A percentile compares a stretch with the other conserved stretches of the same genome.
phyloP scores from a whole-genome alignment of 2,329 filamentous ascomycete genomes.

The Iodosphaeria phyllophila region DNA sequence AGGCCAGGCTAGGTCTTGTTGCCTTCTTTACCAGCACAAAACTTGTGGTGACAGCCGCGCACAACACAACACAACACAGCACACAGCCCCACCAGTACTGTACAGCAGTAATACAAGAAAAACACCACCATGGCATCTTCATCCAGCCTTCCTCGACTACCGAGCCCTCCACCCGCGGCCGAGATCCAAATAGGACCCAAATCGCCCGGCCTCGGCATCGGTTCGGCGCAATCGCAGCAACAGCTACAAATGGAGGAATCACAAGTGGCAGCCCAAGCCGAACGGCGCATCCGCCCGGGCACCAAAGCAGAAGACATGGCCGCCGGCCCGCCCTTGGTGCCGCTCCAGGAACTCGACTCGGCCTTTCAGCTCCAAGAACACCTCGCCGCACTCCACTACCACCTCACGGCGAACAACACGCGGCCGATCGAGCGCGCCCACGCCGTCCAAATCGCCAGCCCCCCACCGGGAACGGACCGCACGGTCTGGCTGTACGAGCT shows the following conservation, averaged over 20 bases:
- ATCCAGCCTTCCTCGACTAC: conserved; percentile 71
- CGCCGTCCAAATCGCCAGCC: conserved; percentile 57
- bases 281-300: conserved; percentile 75
- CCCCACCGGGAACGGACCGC: conserved; percentile 65
- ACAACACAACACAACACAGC: too few species aligned
- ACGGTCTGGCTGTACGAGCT: conserved; percentile 96
- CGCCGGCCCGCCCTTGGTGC: conserved; percentile 72
- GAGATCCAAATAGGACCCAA: conserved; percentile 80
- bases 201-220: conserved; percentile 33
- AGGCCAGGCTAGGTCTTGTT: too few species aligned
- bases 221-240: conserved; percentile 31
- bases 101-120: too few species aligned
- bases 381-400: conserved; percentile 76
- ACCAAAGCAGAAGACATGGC: conserved; percentile 89
- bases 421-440: conserved; percentile 58
- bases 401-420: conserved; percentile 50
- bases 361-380: conserved; percentile 96
- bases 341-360: conserved; percentile 89
- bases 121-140: conserved; percentile 28
- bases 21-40: too few species aligned
- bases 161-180: conserved; percentile 83
- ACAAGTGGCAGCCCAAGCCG: conserved; percentile 54
- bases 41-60: too few species aligned
- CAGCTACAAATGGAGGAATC: conserved; percentile 45
- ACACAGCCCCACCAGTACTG: too few species aligned